Evolutionary conservation across 208 protist species (phyloP).

Genomic region (Acanthamoeba triangularis): DNA sequence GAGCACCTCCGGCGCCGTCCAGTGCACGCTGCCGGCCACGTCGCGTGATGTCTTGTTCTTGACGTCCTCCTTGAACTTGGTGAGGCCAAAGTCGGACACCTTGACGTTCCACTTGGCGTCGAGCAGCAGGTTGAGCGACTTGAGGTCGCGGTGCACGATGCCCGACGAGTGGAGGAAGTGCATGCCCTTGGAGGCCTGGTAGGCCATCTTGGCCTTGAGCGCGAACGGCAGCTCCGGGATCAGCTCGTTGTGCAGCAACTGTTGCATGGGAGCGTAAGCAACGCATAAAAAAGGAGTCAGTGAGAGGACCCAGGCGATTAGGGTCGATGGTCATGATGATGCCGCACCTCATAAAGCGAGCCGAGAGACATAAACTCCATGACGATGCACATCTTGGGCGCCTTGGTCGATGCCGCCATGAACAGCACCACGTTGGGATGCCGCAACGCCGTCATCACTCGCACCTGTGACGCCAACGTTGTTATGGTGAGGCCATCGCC

Average conservation of each 20-base stretch:
- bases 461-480: constrained; percentile 53
- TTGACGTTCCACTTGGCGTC: constrained; percentile 82
- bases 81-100: constrained; percentile 87
- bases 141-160: constrained; percentile 66
- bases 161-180: constrained; percentile 66
- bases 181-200: constrained; percentile 65
- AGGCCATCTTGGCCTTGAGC: constrained; percentile 69
- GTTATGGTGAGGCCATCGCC: neutral
- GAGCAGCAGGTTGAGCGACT: constrained; percentile 66
- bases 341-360: constrained; percentile 6
- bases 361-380: constrained; percentile 67
- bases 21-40: constrained; percentile 55
- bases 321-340: neutral
- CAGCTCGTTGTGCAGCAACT: constrained; percentile 58
- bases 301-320: neutral
- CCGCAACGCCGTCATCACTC: constrained; percentile 80
- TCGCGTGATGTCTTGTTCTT: neutral
- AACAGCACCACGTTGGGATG: constrained; percentile 88
- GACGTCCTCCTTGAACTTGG: constrained; percentile 51
- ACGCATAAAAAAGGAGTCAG: neutral
- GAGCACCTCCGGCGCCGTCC: constrained; percentile 60
- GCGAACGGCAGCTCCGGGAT: constrained; percentile 20
- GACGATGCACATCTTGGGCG: constrained; percentile 71
- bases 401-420: constrained; percentile 82
- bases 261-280: neutral